Evolutionary conservation across 768 basidiomycete genomes (phyloP).

Genomic region (Polyporus arcularius): DNA sequence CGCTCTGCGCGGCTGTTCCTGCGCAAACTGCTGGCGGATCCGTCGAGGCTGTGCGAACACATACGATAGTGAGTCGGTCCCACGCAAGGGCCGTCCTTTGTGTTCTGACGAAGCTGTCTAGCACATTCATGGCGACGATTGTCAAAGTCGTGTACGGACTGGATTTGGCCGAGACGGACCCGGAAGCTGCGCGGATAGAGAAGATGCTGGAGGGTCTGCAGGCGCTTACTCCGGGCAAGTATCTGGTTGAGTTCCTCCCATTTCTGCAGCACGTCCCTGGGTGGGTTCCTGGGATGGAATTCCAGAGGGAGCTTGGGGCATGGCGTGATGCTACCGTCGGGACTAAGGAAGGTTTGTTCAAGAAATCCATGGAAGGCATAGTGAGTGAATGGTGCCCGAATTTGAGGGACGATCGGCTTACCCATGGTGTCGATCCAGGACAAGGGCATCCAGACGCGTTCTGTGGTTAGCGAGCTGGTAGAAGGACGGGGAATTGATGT

Average conservation of each 20-base stretch:
- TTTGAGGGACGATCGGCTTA: neutral
- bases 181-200: neutral
- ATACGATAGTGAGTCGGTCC: neutral
- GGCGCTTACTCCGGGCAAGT: neutral
- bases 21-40: neutral
- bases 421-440: neutral
- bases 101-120: neutral
- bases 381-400: neutral
- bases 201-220: neutral
- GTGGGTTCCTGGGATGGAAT: constrained; percentile 3
- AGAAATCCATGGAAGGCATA: neutral
- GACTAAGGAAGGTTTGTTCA: neutral
- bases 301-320: neutral
- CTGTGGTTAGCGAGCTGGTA: neutral
- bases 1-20: neutral
- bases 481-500: neutral
- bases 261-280: neutral
- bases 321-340: neutral
- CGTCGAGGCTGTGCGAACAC: neutral
- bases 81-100: neutral
- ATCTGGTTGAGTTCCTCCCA: neutral
- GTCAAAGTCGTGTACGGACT: neutral
- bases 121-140: neutral
- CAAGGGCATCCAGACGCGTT: neutral
- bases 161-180: neutral